Evolutionary conservation across 148 eudicot species (phyloP).

Genomic region (Rhododendron simsii): DNA sequence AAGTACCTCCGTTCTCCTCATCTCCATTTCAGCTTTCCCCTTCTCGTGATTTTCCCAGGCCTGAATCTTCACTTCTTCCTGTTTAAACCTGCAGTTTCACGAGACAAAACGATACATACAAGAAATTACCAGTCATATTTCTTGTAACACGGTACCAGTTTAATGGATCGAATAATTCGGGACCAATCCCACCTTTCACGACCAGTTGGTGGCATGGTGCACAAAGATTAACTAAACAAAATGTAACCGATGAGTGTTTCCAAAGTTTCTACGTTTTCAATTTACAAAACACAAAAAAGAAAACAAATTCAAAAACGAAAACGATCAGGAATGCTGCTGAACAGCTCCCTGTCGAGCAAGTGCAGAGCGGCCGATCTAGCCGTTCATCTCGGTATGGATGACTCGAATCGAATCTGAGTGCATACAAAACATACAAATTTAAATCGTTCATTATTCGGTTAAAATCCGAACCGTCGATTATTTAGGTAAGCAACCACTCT

Average conservation of each 20-base stretch:
- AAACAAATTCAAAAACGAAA: background rate
- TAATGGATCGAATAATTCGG: background rate
- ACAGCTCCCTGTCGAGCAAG: too few species aligned
- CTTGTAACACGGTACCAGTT: background rate
- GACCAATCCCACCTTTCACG: background rate
- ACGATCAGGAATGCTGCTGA: background rate
- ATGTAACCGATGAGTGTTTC: background rate
- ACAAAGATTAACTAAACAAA: background rate
- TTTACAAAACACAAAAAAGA: background rate
- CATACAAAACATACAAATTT: too few species aligned
- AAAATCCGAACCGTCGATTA: too few species aligned
- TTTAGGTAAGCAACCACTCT: too few species aligned
- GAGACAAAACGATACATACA: background rate
- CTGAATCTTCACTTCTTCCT: conserved; percentile 11
- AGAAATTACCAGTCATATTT: background rate
- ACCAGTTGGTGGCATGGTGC: too few species aligned
- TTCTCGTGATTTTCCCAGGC: conserved; percentile 15
- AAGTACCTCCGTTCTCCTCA: background rate
- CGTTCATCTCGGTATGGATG: too few species aligned
- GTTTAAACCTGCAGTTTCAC: conserved; percentile 1
- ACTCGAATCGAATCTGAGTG: too few species aligned
- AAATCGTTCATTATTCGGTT: too few species aligned
- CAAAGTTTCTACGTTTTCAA: background rate
- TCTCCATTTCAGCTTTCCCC: conserved; percentile 4
- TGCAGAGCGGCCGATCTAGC: too few species aligned